Evolutionary conservation across 2,329 filamentous ascomycete species (phyloP).

Genomic region (Coniella lustricola): DNA sequence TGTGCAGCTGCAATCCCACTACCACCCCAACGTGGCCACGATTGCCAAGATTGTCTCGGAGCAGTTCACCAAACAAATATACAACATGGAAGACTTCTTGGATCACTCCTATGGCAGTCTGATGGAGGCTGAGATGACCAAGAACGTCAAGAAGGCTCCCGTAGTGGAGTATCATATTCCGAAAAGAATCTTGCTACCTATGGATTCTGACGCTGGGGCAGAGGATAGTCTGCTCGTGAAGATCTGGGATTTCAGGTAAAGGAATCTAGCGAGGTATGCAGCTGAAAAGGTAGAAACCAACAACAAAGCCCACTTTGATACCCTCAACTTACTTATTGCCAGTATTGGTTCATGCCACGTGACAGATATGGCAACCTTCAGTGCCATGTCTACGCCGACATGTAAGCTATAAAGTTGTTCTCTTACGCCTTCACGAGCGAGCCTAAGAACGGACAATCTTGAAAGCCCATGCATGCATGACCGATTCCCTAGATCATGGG

Average conservation of each 20-base stretch:
- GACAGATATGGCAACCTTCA: no score
- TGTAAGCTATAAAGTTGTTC: no score
- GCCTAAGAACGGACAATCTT: no score
- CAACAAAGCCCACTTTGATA: constrained; percentile 1
- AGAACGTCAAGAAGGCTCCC: constrained; percentile 76
- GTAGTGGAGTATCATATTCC: constrained; percentile 94
- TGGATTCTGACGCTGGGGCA: constrained; percentile 38
- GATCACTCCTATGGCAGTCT: constrained; percentile 88
- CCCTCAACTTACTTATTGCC: neutral
- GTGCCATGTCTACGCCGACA: no score
- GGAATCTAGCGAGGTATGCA: no score
- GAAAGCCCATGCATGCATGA: no score
- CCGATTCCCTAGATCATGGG: no score
- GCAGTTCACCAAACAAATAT: constrained; percentile 93
- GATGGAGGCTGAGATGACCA: constrained; percentile 74
- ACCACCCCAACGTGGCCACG: constrained; percentile 93
- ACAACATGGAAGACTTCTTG: constrained; percentile 94
- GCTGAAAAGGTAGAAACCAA: neutral
- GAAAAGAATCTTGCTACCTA: constrained; percentile 64
- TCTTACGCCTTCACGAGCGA: no score
- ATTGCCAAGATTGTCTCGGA: constrained; percentile 90
- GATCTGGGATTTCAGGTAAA: constrained; percentile 49
- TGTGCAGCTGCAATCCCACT: constrained; percentile 83
- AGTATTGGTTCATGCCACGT: no score
- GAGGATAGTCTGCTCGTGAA: constrained; percentile 52